These are phyloP conservation scores for Cydonia oblonga DNA, from an alignment of 331 rosid genomes.

Conservation along the genomic window DNA sequence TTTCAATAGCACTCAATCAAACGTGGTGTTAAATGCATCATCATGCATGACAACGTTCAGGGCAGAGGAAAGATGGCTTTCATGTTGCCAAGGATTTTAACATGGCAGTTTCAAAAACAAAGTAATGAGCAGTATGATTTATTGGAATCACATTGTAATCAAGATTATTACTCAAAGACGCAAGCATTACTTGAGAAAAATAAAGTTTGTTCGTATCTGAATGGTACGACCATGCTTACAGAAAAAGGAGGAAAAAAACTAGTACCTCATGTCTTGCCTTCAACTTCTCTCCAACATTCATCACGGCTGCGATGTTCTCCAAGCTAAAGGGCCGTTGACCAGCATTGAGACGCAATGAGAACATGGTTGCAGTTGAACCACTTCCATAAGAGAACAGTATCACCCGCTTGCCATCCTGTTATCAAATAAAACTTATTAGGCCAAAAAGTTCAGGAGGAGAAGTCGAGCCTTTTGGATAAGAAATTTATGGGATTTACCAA, in stretches of 20 bases:
- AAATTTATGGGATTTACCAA: constrained; percentile 42
- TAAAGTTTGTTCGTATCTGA: not conserved
- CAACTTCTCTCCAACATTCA: constrained; percentile 73
- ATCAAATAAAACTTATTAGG: constrained; percentile 6
- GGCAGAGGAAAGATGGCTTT: not conserved
- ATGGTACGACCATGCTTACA: not conserved
- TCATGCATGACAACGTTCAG: not conserved
- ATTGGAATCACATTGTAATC: not conserved
- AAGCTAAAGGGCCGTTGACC: constrained; percentile 70
- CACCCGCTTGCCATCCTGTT: constrained; percentile 68
- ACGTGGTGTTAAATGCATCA: not conserved
- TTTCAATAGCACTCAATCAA: not conserved
- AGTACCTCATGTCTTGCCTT: constrained; percentile 90
- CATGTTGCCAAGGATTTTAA: not conserved
- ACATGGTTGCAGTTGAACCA: constrained; percentile 85
- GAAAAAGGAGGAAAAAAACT: not conserved
- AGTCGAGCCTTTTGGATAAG: not conserved
- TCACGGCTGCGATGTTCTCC: constrained; percentile 61
- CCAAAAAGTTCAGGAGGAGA: not conserved
- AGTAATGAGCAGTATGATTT: not conserved
- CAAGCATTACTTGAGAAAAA: not conserved
- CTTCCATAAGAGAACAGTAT: constrained; percentile 89
- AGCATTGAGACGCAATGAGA: constrained; percentile 54
- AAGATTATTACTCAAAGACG: not conserved
- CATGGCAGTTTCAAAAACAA: not conserved